phyloP scores from a whole-genome alignment of 306 rosid genomes.

The Echinosophora koreensis region DNA sequence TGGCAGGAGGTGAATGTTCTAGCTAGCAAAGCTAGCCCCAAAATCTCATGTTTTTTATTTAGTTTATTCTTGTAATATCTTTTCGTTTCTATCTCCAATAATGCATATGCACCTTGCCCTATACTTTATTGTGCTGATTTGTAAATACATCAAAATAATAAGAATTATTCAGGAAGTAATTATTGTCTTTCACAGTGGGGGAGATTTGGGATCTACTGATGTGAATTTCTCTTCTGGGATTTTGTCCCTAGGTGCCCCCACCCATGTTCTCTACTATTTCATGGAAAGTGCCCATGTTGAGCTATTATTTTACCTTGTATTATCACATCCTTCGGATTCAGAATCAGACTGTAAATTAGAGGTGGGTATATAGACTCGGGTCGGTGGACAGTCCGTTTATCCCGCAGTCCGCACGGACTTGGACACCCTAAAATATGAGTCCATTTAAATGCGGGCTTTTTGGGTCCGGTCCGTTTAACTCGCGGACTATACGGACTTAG shows the following conservation, averaged over 20 bases:
- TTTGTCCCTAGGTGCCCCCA: slow-evolving; percentile 44
- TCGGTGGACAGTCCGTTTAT: no score
- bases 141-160: slow-evolving; percentile 23
- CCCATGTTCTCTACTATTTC: slow-evolving; percentile 53
- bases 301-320: background rate
- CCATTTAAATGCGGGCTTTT: no score
- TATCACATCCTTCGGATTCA: background rate
- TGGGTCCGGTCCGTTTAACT: no score
- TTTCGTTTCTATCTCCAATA: slow-evolving; percentile 23
- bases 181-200: slow-evolving; percentile 34
- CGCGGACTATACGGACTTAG: no score
- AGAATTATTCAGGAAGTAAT: slow-evolving; percentile 32
- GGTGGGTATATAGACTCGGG: no score
- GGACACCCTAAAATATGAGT: no score
- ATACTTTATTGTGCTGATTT: slow-evolving; percentile 37
- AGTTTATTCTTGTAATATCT: background rate
- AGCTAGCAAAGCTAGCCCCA: slow-evolving; percentile 38
- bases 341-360: no score
- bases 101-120: slow-evolving; percentile 40
- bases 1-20: slow-evolving; percentile 24
- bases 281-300: slow-evolving; percentile 43
- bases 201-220: slow-evolving; percentile 43
- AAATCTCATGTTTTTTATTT: slow-evolving; percentile 16
- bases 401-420: no score
- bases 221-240: slow-evolving; percentile 26